phyloP scores from a whole-genome alignment of 1,284 basidiomycete genomes.

The Cutaneotrichosporon mucoides region DNA sequence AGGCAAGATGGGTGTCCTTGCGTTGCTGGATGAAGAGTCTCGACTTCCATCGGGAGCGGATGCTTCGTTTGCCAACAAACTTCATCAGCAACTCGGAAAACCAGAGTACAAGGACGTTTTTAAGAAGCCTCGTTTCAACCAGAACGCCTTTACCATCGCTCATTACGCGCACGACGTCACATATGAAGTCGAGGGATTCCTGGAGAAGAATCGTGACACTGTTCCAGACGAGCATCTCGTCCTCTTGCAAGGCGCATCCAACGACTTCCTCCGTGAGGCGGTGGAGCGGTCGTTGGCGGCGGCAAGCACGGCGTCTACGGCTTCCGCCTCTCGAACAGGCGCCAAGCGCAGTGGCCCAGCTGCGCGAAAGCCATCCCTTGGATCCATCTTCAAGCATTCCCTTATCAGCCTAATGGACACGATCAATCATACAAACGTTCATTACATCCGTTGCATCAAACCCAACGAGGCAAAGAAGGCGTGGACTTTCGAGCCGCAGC shows the following conservation, averaged over 20 bases:
- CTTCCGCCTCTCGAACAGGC: conserved; percentile 21
- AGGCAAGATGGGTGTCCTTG: conserved; percentile 90
- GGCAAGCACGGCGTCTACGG: conserved; percentile 28
- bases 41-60: conserved; percentile 93
- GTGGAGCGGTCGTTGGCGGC: conserved; percentile 78
- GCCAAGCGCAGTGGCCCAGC: conserved; percentile 51
- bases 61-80: conserved; percentile 87
- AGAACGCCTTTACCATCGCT: conserved; percentile 93
- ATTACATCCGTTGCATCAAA: conserved; percentile 99
- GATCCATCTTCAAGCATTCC: conserved; percentile 97
- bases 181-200: conserved; percentile 95
- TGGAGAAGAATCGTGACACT: conserved; percentile 98
- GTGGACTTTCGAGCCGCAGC: conserved; percentile 95
- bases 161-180: conserved; percentile 98
- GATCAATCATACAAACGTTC: conserved; percentile 93
- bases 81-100: conserved; percentile 80
- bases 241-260: conserved; percentile 78
- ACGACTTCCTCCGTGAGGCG: conserved; percentile 90
- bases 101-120: conserved; percentile 83
- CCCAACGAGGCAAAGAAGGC: conserved; percentile 95
- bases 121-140: conserved; percentile 98
- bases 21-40: conserved; percentile 96
- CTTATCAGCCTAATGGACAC: conserved; percentile 95
- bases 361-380: conserved; percentile 89
- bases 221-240: conserved; percentile 97